Base-by-base conservation (phyloP, 1,139 yeast genomes). In the Suhomyces choctaworum region DNA sequence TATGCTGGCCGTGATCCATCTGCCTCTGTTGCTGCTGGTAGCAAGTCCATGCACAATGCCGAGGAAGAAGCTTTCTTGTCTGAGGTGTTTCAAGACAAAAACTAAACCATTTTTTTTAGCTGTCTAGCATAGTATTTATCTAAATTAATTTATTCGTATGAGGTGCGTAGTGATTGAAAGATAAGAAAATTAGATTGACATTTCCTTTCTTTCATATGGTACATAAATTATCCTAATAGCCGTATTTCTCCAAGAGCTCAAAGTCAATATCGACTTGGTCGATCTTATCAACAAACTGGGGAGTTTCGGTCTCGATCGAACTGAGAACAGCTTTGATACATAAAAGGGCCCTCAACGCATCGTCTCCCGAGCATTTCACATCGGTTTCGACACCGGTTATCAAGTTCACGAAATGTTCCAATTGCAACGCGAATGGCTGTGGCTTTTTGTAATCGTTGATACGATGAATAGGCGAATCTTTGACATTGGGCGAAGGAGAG, bases 1-100 rank as follows among this genome's bases (percentile, higher is more conserved):
- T 92, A 87, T 61, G 95, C 95, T 52, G 98, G 98, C 60, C 89
- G 99, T 78, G 88, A 86, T 60, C 98, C 98, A 61, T 82, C 92
- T 61, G 97, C 97, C 37, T 83, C 96, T 44, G 96, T 92, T 57
- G 98, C 99, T 55, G 96, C 98, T 51, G 99, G 99, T 70, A 73
- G 87, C 47, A 94, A 94, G 80, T 69, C 82, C 47, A 80, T 80
- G 78, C 98, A 94, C 66, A 63, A 64, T 51, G 82, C 84, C 48
- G 97, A 94, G 73, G 98, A 92, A 71, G 85, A 82, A 52, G 81
- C 84, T 22, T 86, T 92, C 74, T 74, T 90, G 60, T 71, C 73
- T 43, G 95, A 85, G 39, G 96, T 84, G 45, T 84, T 88, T 64
- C 64, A 66, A 50, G 51, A 45, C 25, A 37, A 40, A 19, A 34